These are phyloP conservation scores for Paecilomyces variotii DNA, from an alignment of 2,329 filamentous ascomycete species.

Conservation along the genomic window DNA sequence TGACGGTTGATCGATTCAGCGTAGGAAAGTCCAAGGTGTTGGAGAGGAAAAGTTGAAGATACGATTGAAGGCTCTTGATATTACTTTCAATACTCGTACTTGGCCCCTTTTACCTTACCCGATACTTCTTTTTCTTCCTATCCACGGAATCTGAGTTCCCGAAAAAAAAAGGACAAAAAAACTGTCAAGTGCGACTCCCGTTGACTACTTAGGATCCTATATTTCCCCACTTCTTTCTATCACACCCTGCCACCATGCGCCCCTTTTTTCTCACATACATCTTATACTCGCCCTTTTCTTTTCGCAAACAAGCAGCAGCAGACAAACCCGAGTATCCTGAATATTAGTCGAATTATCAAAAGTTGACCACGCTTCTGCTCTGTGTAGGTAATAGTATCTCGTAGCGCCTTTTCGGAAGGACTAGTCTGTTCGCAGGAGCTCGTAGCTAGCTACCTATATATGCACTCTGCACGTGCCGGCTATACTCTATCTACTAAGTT, in stretches of 20 bases:
- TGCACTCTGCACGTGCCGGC: too few species aligned
- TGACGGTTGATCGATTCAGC: conserved; percentile 11
- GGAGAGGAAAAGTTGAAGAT: conserved; percentile 4
- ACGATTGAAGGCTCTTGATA: not conserved
- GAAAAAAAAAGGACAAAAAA: not conserved
- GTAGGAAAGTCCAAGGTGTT: conserved; percentile 4
- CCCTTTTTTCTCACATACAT: conserved; percentile 2
- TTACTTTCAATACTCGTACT: not conserved
- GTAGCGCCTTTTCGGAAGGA: too few species aligned
- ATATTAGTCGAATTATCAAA: conserved; percentile 1
- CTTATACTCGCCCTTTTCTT: conserved; percentile 10
- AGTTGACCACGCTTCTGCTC: not conserved
- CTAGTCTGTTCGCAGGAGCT: too few species aligned
- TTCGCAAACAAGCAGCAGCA: not conserved
- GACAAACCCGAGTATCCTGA: not conserved
- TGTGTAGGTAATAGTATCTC: too few species aligned
- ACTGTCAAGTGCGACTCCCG: conserved; percentile 7
- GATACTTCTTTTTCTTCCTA: not conserved
- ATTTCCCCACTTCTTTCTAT: conserved; percentile 9
- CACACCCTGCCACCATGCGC: conserved; percentile 7
- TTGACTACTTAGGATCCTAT: conserved; percentile 1
- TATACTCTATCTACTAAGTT: too few species aligned
- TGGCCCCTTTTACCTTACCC: not conserved
- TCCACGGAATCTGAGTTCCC: not conserved
- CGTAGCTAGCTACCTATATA: too few species aligned